These are phyloP conservation scores for Cyberlindnera petersonii DNA, from an alignment of 805 yeast species.

Conservation along the genomic window DNA sequence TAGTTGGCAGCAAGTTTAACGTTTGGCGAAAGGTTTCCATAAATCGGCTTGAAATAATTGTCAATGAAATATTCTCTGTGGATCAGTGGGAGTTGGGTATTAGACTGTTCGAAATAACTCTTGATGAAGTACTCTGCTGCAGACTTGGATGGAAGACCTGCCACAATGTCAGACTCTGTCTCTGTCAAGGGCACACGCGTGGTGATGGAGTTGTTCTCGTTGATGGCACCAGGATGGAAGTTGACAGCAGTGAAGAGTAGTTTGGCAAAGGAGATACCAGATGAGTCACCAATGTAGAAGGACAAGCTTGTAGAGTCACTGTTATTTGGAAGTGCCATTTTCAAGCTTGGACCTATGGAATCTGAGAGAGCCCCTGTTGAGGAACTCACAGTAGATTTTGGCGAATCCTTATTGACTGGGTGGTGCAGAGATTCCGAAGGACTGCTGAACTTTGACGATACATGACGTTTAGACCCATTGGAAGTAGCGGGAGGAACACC, in stretches of 20 bases:
- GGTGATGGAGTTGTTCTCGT: conserved; percentile 27
- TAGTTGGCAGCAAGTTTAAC: conserved; percentile 56
- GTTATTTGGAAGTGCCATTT: conserved; percentile 15
- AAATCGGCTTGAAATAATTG: conserved; percentile 69
- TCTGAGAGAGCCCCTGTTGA: conserved; percentile 11
- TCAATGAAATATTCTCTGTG: conserved; percentile 76
- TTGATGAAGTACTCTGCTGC: conserved; percentile 64
- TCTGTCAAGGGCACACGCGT: conserved; percentile 25
- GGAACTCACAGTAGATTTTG: conserved; percentile 5
- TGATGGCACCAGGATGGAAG: conserved; percentile 38
- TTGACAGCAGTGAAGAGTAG: conserved; percentile 76
- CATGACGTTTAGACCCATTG: background rate
- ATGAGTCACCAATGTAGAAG: conserved; percentile 45
- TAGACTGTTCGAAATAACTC: conserved; percentile 71
- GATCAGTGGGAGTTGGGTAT: conserved; percentile 77
- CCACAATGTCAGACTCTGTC: conserved; percentile 26
- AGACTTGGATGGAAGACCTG: conserved; percentile 62
- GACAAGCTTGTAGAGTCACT: conserved; percentile 18
- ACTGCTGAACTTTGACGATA: background rate
- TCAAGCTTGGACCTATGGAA: conserved; percentile 24
- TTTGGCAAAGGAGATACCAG: conserved; percentile 71
- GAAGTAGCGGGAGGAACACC: too few relatives aligned
- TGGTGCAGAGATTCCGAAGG: conserved; percentile 3
- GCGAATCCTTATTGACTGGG: conserved; percentile 3
- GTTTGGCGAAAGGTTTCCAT: conserved; percentile 58